Evolutionary conservation across 108 stramenopile species (phyloP).

Genomic region (Discostella stelligeroides): DNA sequence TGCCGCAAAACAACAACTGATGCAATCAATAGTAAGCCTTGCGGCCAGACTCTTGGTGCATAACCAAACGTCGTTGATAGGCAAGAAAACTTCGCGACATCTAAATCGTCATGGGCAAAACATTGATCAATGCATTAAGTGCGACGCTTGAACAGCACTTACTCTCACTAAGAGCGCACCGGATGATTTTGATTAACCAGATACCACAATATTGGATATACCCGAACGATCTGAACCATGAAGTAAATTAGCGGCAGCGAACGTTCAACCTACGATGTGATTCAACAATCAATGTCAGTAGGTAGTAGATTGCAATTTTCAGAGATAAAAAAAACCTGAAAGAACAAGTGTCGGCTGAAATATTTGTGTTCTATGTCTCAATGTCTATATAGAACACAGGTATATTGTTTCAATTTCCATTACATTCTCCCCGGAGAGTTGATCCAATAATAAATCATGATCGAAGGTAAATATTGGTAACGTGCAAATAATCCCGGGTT

Average conservation of each 20-base stretch:
- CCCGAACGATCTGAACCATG: too few species aligned
- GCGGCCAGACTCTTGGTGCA: slow-evolving; percentile 35
- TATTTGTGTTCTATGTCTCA: slow-evolving; percentile 19
- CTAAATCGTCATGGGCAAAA: slow-evolving; percentile 49
- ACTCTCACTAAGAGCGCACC: too few species aligned
- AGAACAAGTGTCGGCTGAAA: slow-evolving; percentile 18
- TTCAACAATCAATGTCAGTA: neutral
- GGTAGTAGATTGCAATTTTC: neutral
- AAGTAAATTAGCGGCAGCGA: too few species aligned
- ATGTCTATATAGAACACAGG: slow-evolving; percentile 3
- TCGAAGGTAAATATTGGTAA: slow-evolving; percentile 36
- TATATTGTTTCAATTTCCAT: slow-evolving; percentile 14
- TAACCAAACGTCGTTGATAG: neutral
- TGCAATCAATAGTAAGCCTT: slow-evolving; percentile 35
- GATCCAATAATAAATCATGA: slow-evolving; percentile 44
- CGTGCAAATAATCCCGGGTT: slow-evolving; percentile 47
- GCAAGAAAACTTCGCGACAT: slow-evolving; percentile 42
- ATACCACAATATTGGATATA: too few species aligned
- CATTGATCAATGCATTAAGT: neutral
- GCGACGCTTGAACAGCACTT: slow-evolving; percentile 4
- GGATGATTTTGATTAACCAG: too few species aligned
- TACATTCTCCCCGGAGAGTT: slow-evolving; percentile 39
- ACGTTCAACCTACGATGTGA: neutral
- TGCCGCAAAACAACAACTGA: slow-evolving; percentile 15
- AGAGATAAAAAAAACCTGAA: neutral